Evolutionary conservation across 495 filamentous ascomycete species (phyloP).

Genomic region (Chaetomidium leptoderma): DNA sequence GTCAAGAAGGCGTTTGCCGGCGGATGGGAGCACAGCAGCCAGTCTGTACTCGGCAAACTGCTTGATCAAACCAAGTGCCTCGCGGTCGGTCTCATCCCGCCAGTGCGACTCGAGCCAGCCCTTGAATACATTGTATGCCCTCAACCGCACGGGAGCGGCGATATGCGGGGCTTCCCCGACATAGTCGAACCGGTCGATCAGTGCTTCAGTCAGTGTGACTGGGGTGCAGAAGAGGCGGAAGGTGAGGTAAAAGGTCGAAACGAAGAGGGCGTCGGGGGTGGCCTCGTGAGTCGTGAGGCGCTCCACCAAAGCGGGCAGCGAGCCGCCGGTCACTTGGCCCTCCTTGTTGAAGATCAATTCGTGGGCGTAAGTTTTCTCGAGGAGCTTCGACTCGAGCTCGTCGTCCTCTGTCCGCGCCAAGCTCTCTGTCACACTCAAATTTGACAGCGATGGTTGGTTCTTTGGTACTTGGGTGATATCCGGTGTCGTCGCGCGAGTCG

Average conservation of each 20-base stretch:
- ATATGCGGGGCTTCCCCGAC: constrained; percentile 70
- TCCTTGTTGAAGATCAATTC: constrained; percentile 93
- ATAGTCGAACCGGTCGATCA: constrained; percentile 89
- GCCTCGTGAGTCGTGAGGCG: constrained; percentile 88
- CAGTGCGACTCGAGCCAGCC: constrained; percentile 96
- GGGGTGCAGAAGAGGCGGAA: constrained; percentile 93
- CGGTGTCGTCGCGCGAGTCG: constrained; percentile 86
- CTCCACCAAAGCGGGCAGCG: constrained; percentile 86
- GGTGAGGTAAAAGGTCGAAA: constrained; percentile 92
- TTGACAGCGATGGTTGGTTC: constrained; percentile 49
- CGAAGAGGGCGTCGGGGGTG: constrained; percentile 88
- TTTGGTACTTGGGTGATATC: constrained; percentile 51
- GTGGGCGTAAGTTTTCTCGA: constrained; percentile 82
- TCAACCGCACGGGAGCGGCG: constrained; percentile 73
- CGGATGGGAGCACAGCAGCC: constrained; percentile 61
- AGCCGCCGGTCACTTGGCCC: constrained; percentile 89
- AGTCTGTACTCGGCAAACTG: constrained; percentile 74
- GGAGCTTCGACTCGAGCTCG: constrained; percentile 71
- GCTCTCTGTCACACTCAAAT: constrained; percentile 54
- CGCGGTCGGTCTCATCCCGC: constrained; percentile 72
- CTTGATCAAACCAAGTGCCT: constrained; percentile 68
- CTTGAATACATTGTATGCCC: constrained; percentile 96
- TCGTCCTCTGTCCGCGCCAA: constrained; percentile 68
- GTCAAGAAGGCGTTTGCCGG: constrained; percentile 73
- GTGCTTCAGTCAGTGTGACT: constrained; percentile 66